Base-by-base conservation (phyloP, 2,329 filamentous ascomycete genomes). In the Hyphodiscus sp. region DNA sequence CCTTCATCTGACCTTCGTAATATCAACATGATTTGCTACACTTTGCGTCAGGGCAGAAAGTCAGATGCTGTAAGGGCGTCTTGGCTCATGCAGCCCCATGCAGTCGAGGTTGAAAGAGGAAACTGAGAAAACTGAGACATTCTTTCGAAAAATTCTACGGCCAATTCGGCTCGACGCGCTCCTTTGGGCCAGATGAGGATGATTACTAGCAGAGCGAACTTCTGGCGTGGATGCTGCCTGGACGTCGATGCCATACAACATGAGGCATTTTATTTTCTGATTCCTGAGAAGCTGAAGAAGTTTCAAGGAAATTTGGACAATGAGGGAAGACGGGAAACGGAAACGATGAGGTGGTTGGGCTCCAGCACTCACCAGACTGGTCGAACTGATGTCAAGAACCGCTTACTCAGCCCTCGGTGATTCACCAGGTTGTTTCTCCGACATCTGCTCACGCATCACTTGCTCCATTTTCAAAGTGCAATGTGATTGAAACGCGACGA, bases 1-100 rank as follows among this genome's bases (percentile, higher is more conserved):
- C 52, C 50, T 55, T 50, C 57, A 56, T 58, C 57, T 61, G 61
- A 61, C 61, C 56, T 54, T 29, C 20, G 38, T 46, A 16, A 18
- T 13, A 41, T 47, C 29, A 30, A 30, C 44, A 15, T 61, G 54
- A 61, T 59, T 61, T 56, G 61, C 43, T 42, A 50, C 47, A n/a
- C 41, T 19, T 33, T 51, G 57, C 52, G 54, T 57, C 57, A 57
- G 57, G 57, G 57, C 55, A 55, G 18, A 50, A 53, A 51, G 44
- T 26, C 11, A 38, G 47, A 50, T 13, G 49, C 45, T 49, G 20
- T 46, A 51, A 38, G 55, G 51, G 57, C 52, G 53, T 41, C 57
- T 57, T 57, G 51, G 57, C 57, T 45, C 46, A 51, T 55, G 52
- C 52, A 42, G 38, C 50, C 20, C 20, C 45, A 55, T 62, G 60